These are phyloP conservation scores for Stipa capillata DNA, from an alignment of 176 grass and related monocot species.

Conservation along the genomic window DNA sequence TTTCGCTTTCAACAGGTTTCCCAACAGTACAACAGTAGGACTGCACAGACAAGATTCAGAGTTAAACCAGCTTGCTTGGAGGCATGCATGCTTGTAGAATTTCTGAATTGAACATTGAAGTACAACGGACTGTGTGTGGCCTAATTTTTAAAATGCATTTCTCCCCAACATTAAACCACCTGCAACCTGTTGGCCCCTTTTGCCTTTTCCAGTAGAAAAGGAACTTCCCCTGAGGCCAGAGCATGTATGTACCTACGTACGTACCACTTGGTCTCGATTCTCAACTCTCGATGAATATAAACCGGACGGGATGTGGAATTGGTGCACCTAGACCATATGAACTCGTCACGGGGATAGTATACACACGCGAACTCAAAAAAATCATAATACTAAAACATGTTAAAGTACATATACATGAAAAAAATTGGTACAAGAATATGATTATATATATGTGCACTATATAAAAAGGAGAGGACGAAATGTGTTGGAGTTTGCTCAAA, in stretches of 20 bases:
- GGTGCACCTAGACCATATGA: too few species aligned
- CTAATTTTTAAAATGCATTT: background rate
- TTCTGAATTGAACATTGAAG: constrained; percentile 15
- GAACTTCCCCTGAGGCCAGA: background rate
- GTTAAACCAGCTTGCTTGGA: background rate
- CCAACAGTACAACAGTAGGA: background rate
- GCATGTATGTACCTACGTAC: too few species aligned
- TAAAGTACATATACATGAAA: too few species aligned
- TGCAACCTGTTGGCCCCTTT: constrained; percentile 27
- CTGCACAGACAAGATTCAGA: background rate
- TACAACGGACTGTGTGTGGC: background rate
- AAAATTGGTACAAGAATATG: too few species aligned
- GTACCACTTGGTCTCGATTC: background rate
- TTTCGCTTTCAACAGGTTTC: background rate
- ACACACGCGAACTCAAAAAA: too few species aligned
- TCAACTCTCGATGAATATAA: background rate
- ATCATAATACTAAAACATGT: too few species aligned
- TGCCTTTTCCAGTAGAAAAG: background rate
- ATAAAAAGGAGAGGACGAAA: too few species aligned
- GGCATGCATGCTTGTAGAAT: constrained; percentile 1
- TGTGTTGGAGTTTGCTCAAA: too few species aligned
- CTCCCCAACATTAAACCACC: constrained; percentile 36
- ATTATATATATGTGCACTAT: too few species aligned
- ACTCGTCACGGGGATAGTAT: too few species aligned
- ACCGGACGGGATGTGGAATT: too few species aligned